These are phyloP conservation scores for Penicillium ucsense DNA, from an alignment of 495 filamentous ascomycete genomes.

Conservation along the genomic window DNA sequence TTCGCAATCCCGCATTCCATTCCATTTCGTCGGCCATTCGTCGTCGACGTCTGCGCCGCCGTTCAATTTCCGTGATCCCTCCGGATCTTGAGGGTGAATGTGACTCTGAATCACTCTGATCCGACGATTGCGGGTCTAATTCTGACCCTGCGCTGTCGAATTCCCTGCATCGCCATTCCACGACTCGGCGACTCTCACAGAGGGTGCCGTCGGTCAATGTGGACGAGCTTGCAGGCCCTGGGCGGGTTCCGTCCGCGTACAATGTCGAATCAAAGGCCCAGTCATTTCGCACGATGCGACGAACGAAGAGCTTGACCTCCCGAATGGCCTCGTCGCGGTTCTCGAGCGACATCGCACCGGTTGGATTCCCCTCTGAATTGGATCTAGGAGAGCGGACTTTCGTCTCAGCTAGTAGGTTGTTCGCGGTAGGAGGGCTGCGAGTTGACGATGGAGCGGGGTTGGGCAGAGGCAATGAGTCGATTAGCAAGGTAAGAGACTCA, in stretches of 20 bases:
- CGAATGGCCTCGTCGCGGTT: constrained; percentile 34
- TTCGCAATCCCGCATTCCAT: constrained; percentile 75
- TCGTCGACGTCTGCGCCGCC: constrained; percentile 49
- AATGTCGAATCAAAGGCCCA: constrained; percentile 30
- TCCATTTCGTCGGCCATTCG: constrained; percentile 61
- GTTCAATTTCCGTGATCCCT: constrained; percentile 26
- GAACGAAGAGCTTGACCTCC: constrained; percentile 33
- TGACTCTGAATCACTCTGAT: constrained; percentile 10
- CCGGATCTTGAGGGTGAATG: constrained; percentile 1
- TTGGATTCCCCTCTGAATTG: no score
- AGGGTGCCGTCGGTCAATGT: constrained; percentile 8
- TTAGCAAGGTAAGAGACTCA: no score
- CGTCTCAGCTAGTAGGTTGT: not conserved
- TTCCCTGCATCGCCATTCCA: constrained; percentile 34
- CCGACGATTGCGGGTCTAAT: constrained; percentile 27
- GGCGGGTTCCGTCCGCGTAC: constrained; percentile 13
- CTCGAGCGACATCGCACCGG: constrained; percentile 17
- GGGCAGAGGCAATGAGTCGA: no score
- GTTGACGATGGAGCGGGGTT: no score
- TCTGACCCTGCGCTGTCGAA: constrained; percentile 37
- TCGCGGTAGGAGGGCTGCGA: no score
- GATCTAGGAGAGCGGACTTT: not conserved
- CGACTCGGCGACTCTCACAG: constrained; percentile 19
- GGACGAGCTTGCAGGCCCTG: constrained; percentile 16
- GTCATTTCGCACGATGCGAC: constrained; percentile 34